Evolutionary conservation across 2,329 filamentous ascomycete genomes (phyloP), one percentile per base, ranked within the genome.

Genomic region (Celoporthe dispersa): DNA sequence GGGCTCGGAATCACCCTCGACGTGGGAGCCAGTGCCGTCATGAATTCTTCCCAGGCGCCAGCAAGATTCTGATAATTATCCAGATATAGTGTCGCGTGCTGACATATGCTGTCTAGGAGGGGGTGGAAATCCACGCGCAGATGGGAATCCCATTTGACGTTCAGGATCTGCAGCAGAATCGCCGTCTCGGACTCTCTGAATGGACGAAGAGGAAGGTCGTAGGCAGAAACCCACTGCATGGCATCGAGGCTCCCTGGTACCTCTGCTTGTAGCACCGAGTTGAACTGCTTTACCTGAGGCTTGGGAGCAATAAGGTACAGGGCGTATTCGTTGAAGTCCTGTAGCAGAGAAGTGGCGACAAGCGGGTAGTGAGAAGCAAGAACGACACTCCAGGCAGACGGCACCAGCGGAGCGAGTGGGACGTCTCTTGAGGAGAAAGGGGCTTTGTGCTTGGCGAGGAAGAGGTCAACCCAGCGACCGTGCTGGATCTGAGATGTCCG

Each of bases 401-500:
- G 64, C 3, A 2, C 33, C 5, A 70, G 28, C 6, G 68, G 68
- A 22, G 64, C 57, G 25, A 44, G 22, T 6, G 68, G 64, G 11
- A 67, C 5, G 2, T 67, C 28, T 1, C 19, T 33, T 31, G 9
- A 22, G 4, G 66, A n/a, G 19, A 62, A 61, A 7, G 68, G 61
- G 19, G 59, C 59, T n/a, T 59, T 14, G 59, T 64, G 37, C 31
- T 67, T 67, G 44, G 41, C 68, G 3, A 70, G 59, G 37, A 70
- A 70, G 33, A 70, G 60, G 16, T 39, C 53, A 31, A 70, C 19
- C 68, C 68, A 70, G 51, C 16, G 51, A 1, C 64, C 44, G 31
- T 70, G 68, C 39, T 67, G 59, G 22, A 28, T 25, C 68, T 67
- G 68, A 2, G 64, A 70, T 28, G 41, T 48, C 11, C 63, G 64